A percentile compares a stretch with the other conserved stretches of the same genome.
Conservation (phyloP, 1,139 yeast species). For the Suhomyces guaymorum region DNA sequence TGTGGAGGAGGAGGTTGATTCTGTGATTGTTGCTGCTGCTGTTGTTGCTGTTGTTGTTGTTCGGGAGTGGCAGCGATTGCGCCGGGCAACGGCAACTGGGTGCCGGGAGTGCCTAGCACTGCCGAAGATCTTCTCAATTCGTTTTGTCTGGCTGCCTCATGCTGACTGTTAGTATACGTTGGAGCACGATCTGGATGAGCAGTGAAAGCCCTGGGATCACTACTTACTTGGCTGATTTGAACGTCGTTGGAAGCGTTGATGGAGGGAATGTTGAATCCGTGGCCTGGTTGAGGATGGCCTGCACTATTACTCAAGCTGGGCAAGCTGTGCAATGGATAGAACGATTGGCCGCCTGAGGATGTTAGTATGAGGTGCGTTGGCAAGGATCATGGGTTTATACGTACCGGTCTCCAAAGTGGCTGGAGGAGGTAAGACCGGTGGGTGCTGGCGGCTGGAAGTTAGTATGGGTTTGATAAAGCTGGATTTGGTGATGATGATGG, state of each 20-base stretch:
- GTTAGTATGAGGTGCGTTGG: slow-evolving; percentile 18
- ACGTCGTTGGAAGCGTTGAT: slow-evolving; percentile 37
- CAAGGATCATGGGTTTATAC: no score
- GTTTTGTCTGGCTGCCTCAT: slow-evolving; percentile 27
- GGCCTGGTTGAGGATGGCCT: slow-evolving; percentile 39
- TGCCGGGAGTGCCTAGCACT: slow-evolving; percentile 22
- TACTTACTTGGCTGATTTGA: slow-evolving; percentile 32
- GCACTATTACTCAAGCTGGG: slow-evolving; percentile 51
- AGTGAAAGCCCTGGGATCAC: slow-evolving; percentile 9
- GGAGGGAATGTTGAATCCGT: slow-evolving; percentile 49
- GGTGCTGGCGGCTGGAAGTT: slow-evolving; percentile 44
- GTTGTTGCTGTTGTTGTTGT: slow-evolving; percentile 18
- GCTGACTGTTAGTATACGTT: slow-evolving; percentile 13
- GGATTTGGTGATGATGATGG: no score
- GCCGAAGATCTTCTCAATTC: slow-evolving; percentile 31
- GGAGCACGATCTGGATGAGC: no score
- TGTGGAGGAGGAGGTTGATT: slow-evolving; percentile 18
- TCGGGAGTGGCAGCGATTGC: slow-evolving; percentile 16
- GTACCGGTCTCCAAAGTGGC: slow-evolving; percentile 53
- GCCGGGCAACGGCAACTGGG: slow-evolving; percentile 31
- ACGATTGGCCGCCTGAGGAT: slow-evolving; percentile 47
- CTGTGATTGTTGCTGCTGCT: no score
- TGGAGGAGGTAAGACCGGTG: slow-evolving; percentile 60
- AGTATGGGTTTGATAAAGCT: slow-evolving; percentile 27
- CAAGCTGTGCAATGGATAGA: slow-evolving; percentile 53